These are phyloP conservation scores for Theileria parva DNA, from an alignment of 169 alveolate genomes.

Conservation along the genomic window DNA sequence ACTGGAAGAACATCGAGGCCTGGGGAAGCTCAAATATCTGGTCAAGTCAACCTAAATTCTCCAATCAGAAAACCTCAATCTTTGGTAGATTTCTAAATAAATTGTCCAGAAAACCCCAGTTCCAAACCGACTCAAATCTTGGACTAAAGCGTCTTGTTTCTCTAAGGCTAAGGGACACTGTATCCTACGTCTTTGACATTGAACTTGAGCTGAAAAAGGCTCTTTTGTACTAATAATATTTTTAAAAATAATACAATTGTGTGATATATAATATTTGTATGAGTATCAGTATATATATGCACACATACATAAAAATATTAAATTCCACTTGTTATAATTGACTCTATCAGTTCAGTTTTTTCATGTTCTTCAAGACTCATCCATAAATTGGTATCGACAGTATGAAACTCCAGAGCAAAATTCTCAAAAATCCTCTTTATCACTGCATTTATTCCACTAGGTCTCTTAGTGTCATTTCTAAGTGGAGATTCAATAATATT, in stretches of 20 bases:
- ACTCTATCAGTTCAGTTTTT: background rate
- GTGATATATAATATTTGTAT: too few relatives aligned
- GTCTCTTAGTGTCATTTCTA: conserved; percentile 2
- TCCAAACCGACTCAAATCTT: conserved; percentile 35
- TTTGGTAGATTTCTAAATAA: background rate
- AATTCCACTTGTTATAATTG: background rate
- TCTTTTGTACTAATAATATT: conserved; percentile 9
- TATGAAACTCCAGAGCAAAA: conserved; percentile 15
- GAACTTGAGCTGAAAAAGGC: conserved; percentile 53
- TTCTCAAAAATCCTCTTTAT: conserved; percentile 20
- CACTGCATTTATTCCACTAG: conserved; percentile 5
- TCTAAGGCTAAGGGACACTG: conserved; percentile 61
- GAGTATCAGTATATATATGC: background rate
- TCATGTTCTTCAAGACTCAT: background rate
- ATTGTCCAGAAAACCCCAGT: background rate
- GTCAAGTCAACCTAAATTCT: conserved; percentile 12
- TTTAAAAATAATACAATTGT: background rate
- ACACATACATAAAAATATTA: background rate
- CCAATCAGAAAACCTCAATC: conserved; percentile 4
- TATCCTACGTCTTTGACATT: conserved; percentile 43
- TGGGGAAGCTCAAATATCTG: conserved; percentile 59
- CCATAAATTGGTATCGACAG: conserved; percentile 2
- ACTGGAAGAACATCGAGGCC: conserved; percentile 52
- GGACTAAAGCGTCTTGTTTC: conserved; percentile 54
- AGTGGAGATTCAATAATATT: background rate